phyloP scores from a whole-genome alignment of 2,329 filamentous ascomycete genomes.

The Scortechinia acanthostroma region DNA sequence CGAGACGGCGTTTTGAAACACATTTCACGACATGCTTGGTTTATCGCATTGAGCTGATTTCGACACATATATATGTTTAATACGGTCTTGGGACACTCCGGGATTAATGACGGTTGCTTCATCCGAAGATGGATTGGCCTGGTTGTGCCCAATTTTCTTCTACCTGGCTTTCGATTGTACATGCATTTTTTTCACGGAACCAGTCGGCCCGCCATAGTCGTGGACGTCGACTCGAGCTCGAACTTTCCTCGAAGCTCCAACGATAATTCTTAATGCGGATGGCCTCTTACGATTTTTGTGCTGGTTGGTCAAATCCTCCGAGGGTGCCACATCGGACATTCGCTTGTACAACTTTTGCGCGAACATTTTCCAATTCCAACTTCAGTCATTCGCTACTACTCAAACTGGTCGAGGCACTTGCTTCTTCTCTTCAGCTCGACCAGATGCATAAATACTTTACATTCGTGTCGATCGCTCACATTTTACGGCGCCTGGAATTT shows the following conservation, averaged over 20 bases:
- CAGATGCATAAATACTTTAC: constrained; percentile 14
- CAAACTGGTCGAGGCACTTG: constrained; percentile 15
- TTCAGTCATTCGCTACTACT: constrained; percentile 14
- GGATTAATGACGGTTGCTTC: constrained; percentile 11
- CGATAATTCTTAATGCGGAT: too few relatives aligned
- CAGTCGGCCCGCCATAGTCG: too few relatives aligned
- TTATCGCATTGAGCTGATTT: constrained; percentile 26
- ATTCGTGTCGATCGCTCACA: constrained; percentile 27
- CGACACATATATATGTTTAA: constrained; percentile 25
- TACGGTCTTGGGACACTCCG: constrained; percentile 14
- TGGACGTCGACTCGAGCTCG: too few relatives aligned
- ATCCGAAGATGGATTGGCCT: constrained; percentile 10
- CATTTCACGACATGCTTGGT: constrained; percentile 23
- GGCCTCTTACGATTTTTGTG: too few relatives aligned
- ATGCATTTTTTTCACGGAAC: constrained; percentile 17
- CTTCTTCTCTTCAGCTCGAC: constrained; percentile 16
- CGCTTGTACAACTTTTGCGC: background rate
- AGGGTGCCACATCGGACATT: constrained; percentile 6
- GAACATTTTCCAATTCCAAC: constrained; percentile 9
- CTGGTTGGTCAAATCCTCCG: too few relatives aligned
- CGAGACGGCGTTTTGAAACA: constrained; percentile 20
- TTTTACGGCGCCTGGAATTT: constrained; percentile 21
- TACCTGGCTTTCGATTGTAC: constrained; percentile 18
- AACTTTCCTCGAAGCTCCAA: too few relatives aligned
- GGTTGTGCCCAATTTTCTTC: constrained; percentile 10